phyloP scores from a whole-genome alignment of 2,329 filamentous ascomycete genomes.

The Fusarium sterilihyphosum region DNA sequence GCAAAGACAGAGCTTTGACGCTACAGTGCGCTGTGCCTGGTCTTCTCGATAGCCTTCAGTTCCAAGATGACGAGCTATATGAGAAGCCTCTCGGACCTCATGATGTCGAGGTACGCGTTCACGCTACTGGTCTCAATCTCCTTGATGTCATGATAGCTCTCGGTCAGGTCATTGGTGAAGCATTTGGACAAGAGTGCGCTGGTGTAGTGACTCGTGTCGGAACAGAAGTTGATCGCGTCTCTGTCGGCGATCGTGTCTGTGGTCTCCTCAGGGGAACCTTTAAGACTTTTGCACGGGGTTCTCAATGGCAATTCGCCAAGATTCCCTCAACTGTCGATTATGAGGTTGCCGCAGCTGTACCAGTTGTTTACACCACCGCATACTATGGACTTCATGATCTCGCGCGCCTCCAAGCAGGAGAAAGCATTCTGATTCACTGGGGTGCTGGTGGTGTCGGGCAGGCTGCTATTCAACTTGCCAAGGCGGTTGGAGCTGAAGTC shows the following conservation, averaged over 20 bases:
- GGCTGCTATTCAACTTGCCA: conserved; percentile 44
- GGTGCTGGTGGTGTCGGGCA: conserved; percentile 43
- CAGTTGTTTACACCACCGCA: conserved; percentile 31
- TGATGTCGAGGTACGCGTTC: not conserved
- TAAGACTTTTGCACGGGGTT: not conserved
- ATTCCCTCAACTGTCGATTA: conserved; percentile 23
- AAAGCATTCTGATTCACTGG: conserved; percentile 47
- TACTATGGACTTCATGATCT: conserved; percentile 32
- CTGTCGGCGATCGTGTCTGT: not conserved
- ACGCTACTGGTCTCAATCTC: not conserved
- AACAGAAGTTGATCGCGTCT: not conserved
- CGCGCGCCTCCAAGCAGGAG: conserved; percentile 17
- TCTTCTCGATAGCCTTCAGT: conserved; percentile 4
- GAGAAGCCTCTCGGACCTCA: conserved; percentile 2
- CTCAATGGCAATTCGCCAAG: not conserved
- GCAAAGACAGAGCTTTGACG: not conserved
- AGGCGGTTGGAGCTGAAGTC: conserved; percentile 41
- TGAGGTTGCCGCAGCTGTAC: conserved; percentile 15
- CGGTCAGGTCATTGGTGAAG: not conserved
- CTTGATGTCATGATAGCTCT: conserved; percentile 13
- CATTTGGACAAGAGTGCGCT: conserved; percentile 2
- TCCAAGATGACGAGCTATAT: conserved; percentile 1
- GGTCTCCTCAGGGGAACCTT: not conserved
- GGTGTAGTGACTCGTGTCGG: conserved; percentile 1
- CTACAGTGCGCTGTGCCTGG: not conserved